Base-by-base conservation (phyloP, 176 grass and related monocot species). In the Oryza punctata region DNA sequence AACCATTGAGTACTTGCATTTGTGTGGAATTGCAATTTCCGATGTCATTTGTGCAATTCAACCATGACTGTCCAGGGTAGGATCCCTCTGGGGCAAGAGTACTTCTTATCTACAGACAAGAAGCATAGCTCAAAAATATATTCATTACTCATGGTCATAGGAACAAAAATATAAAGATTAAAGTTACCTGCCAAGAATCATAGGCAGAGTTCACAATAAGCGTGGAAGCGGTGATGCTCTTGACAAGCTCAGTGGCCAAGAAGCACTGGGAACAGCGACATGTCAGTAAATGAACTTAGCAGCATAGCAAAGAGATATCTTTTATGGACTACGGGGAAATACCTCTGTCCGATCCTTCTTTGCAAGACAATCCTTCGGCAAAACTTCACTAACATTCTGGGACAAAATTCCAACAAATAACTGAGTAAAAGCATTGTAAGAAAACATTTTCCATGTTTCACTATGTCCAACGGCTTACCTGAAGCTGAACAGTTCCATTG, bases 181-280 rank as follows among this genome's bases (percentile, higher is more conserved):
- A n/a, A 40, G 18, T 54, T 60, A 97, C 94, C 94, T 94, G 87
- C 87, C 79, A 94, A 18, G 89, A 77, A 65, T 94, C 94, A 68
- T 90, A 97, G 64, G 21, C 89, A 5, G 94, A 82, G 72, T 91
- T 97, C 35, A 92, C 69, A 71, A 97, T 90, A 82, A 97, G 88
- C 0, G 78, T 64, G 8, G 89, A 89, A 18, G 76, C 84, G 25
- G 21, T 64, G 23, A 97, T 88, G 82, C 50, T 81, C 81, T 91
- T 91, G 52, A 77, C 83, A 75, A 97, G 66, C 63, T 88, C 85
- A 66, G 81, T 65, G 9, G 94, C 40, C 75, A 93, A 93, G 81
- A 96, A 89, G 79, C 91, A 94, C 89, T 92, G 73, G 40, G 45
- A 80, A 6, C 26, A 78, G 65, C 6, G 83, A 68, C n/a, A 61